Evolutionary conservation across 495 filamentous ascomycete genomes (phyloP).

Genomic region (Annulohypoxylon nitens): DNA sequence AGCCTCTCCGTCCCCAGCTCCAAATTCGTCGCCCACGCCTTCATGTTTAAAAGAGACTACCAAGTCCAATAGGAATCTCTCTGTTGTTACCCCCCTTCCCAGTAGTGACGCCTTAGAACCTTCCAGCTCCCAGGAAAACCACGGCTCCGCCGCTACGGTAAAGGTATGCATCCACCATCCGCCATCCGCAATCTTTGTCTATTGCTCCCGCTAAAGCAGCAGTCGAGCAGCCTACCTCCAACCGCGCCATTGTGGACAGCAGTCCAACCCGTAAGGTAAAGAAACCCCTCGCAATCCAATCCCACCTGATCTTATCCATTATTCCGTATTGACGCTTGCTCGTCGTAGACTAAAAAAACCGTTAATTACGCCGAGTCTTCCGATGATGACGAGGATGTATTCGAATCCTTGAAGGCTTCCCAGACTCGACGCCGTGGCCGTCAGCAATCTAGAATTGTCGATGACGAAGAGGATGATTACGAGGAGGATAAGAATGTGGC

Average conservation of each 20-base stretch:
- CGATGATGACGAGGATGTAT: constrained; percentile 71
- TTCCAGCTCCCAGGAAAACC: constrained; percentile 69
- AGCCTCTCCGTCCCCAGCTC: constrained; percentile 51
- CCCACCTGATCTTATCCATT: neutral
- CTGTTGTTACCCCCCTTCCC: constrained; percentile 77
- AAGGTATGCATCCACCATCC: constrained; percentile 61
- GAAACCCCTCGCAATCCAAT: neutral
- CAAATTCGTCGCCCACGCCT: constrained; percentile 42
- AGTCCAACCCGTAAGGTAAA: constrained; percentile 73
- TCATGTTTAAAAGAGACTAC: constrained; percentile 62
- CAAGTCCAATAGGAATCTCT: constrained; percentile 60
- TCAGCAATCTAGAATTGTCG: constrained; percentile 52
- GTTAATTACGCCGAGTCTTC: constrained; percentile 77
- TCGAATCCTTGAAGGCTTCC: constrained; percentile 57
- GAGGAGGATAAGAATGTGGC: constrained; percentile 70
- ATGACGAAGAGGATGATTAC: constrained; percentile 75
- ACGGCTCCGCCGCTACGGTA: constrained; percentile 52
- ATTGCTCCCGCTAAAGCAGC: constrained; percentile 55
- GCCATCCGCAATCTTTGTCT: constrained; percentile 55
- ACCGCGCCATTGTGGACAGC: constrained; percentile 53
- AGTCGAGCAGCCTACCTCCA: constrained; percentile 49
- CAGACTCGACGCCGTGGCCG: constrained; percentile 51
- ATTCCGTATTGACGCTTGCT: constrained; percentile 19
- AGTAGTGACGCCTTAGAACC: constrained; percentile 78
- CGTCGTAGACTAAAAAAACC: constrained; percentile 61